These are phyloP conservation scores for Podochytrium sp. DNA, from an alignment of 192 early-diverging fungal genomes.

Conservation along the genomic window DNA sequence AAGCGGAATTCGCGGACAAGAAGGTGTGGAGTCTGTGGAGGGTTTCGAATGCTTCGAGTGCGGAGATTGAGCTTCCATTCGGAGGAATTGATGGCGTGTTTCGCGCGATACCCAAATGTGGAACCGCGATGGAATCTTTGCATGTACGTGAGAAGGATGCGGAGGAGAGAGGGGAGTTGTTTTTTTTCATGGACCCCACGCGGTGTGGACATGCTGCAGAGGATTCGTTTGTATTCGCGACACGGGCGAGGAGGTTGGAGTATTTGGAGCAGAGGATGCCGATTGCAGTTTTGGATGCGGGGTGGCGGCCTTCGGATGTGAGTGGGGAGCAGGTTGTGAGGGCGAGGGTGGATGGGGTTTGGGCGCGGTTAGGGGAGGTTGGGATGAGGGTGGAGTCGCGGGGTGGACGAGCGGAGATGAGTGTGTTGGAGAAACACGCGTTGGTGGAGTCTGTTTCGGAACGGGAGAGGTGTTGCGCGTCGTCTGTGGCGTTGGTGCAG, in stretches of 20 bases:
- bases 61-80: slow-evolving; percentile 19
- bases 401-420: background rate
- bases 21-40: slow-evolving; percentile 41
- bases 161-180: slow-evolving; percentile 14
- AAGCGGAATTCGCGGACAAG: slow-evolving; percentile 32
- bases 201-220: slow-evolving; percentile 26
- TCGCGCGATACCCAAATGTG: slow-evolving; percentile 44
- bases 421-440: background rate
- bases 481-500: slow-evolving; percentile 2
- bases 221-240: slow-evolving; percentile 49
- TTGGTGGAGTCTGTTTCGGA: background rate
- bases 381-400: background rate
- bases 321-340: slow-evolving; percentile 34
- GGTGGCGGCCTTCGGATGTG: slow-evolving; percentile 38
- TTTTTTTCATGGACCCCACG: slow-evolving; percentile 48
- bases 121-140: slow-evolving; percentile 47
- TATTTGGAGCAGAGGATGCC: slow-evolving; percentile 37
- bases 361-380: background rate
- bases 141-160: slow-evolving; percentile 25
- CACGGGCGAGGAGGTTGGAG: slow-evolving; percentile 26
- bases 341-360: slow-evolving; percentile 5
- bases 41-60: slow-evolving; percentile 21
- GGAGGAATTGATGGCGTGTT: slow-evolving; percentile 41
- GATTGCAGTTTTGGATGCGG: slow-evolving; percentile 33
- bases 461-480: background rate